These are phyloP conservation scores for Scedosporium boydii DNA, from an alignment of 2,329 filamentous ascomycete genomes.

Conservation along the genomic window DNA sequence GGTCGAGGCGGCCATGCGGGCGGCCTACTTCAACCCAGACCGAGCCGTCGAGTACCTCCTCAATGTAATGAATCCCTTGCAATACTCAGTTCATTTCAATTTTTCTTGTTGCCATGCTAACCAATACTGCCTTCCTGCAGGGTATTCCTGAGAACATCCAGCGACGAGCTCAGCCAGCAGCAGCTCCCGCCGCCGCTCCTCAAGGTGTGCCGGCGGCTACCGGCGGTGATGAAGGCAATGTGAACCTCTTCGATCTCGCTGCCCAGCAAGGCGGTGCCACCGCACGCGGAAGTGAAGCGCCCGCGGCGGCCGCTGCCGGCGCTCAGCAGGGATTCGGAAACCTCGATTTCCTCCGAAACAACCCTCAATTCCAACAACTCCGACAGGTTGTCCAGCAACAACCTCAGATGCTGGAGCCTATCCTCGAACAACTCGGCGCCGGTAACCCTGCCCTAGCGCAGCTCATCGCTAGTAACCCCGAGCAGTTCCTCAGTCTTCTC, in stretches of 20 bases:
- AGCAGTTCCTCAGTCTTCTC: constrained; percentile 84
- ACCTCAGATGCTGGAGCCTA: constrained; percentile 96
- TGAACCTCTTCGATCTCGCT: constrained; percentile 90
- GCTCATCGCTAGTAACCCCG: constrained; percentile 83
- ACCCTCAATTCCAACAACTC: constrained; percentile 95
- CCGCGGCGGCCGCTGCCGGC: constrained; percentile 36
- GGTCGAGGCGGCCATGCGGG: constrained; percentile 90
- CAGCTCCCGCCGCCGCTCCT: constrained; percentile 28
- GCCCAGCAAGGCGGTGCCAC: constrained; percentile 52
- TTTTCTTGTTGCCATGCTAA: neutral
- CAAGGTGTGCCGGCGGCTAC: constrained; percentile 23
- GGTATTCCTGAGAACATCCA: constrained; percentile 83
- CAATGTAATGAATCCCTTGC: constrained; percentile 47
- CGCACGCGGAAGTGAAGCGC: constrained; percentile 33
- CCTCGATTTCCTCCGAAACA: constrained; percentile 88
- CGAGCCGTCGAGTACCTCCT: constrained; percentile 94
- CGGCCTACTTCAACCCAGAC: constrained; percentile 94
- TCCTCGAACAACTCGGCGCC: constrained; percentile 88
- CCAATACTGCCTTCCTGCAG: constrained; percentile 30
- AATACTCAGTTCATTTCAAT: neutral
- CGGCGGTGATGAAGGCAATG: constrained; percentile 53
- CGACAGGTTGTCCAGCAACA: constrained; percentile 96
- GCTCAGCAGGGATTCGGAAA: constrained; percentile 53
- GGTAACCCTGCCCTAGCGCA: constrained; percentile 92
- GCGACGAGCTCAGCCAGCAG: constrained; percentile 30